A percentile compares a stretch with the other conserved stretches of the same genome.
phyloP scores from a whole-genome alignment of 2,329 filamentous ascomycete genomes.

The Periconia macrospinosa region DNA sequence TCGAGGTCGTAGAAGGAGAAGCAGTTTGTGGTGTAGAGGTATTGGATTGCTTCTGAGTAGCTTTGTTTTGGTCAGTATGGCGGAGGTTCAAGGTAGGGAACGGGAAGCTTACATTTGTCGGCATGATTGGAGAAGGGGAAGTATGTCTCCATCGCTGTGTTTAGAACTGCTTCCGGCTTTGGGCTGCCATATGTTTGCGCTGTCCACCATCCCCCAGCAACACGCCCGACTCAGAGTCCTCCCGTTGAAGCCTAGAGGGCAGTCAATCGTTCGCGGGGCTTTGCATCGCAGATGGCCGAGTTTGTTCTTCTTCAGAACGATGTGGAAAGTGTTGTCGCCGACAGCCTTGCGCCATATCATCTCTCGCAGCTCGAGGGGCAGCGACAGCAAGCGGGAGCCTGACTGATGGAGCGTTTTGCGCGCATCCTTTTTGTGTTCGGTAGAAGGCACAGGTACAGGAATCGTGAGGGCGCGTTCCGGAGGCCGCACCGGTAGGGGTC shows the following conservation, averaged over 20 bases:
- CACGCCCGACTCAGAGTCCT: constrained; percentile 15
- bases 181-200: constrained; percentile 16
- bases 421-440: neutral
- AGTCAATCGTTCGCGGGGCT: constrained; percentile 10
- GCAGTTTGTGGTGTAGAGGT: constrained; percentile 22
- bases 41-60: constrained; percentile 22
- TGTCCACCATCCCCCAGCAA: constrained; percentile 15
- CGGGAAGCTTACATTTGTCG: constrained; percentile 22
- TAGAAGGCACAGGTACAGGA: constrained; percentile 2
- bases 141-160: constrained; percentile 26
- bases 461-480: constrained; percentile 18
- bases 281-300: constrained; percentile 24
- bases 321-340: constrained; percentile 21
- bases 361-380: constrained; percentile 21
- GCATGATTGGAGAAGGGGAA: constrained; percentile 39
- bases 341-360: constrained; percentile 20
- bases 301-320: constrained; percentile 21
- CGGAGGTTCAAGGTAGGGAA: neutral
- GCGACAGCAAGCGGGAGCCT: constrained; percentile 14
- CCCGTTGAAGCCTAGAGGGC: constrained; percentile 15
- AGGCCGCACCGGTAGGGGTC: constrained; percentile 18
- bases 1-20: constrained; percentile 28
- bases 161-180: constrained; percentile 8
- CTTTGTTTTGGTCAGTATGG: neutral
- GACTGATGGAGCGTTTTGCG: constrained; percentile 18